phyloP scores from a whole-genome alignment of 805 yeast genomes.

The Candida golubevii region DNA sequence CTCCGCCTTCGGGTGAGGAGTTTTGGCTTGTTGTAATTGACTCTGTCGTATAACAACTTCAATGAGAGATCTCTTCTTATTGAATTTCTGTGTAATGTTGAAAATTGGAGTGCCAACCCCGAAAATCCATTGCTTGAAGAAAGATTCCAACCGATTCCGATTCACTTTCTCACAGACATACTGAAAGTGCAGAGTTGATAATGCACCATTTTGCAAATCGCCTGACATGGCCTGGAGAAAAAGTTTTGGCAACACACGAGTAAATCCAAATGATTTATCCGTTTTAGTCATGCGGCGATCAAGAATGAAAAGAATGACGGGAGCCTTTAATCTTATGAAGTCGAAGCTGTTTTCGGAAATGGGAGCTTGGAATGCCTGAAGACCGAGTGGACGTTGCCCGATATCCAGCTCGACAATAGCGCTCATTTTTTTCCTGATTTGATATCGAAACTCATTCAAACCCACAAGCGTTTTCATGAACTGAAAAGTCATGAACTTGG shows the following conservation, averaged over 20 bases:
- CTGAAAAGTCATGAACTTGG: constrained; percentile 75
- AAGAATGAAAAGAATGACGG: constrained; percentile 75
- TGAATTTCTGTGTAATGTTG: constrained; percentile 85
- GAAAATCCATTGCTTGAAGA: constrained; percentile 91
- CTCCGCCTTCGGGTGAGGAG: constrained; percentile 31
- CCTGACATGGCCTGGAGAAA: constrained; percentile 95
- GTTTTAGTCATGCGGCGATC: constrained; percentile 95
- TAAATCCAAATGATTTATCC: constrained; percentile 87
- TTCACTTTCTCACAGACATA: constrained; percentile 94
- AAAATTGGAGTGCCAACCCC: constrained; percentile 88
- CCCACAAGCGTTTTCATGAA: constrained; percentile 75
- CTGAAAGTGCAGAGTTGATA: constrained; percentile 82
- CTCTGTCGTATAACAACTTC: constrained; percentile 94
- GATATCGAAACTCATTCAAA: constrained; percentile 70
- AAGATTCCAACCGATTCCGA: constrained; percentile 72
- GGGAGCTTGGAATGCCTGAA: constrained; percentile 64
- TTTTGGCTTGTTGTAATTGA: constrained; percentile 58
- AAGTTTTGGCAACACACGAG: constrained; percentile 86
- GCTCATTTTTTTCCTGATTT: constrained; percentile 62
- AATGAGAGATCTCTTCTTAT: constrained; percentile 87
- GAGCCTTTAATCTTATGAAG: constrained; percentile 76
- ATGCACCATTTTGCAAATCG: constrained; percentile 70
- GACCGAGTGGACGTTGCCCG: constrained; percentile 77
- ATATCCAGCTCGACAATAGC: constrained; percentile 68
- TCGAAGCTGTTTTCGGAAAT: constrained; percentile 55